phyloP scores from a whole-genome alignment of 2,329 filamentous ascomycete species.

The Pseudogymnoascus sp. region DNA sequence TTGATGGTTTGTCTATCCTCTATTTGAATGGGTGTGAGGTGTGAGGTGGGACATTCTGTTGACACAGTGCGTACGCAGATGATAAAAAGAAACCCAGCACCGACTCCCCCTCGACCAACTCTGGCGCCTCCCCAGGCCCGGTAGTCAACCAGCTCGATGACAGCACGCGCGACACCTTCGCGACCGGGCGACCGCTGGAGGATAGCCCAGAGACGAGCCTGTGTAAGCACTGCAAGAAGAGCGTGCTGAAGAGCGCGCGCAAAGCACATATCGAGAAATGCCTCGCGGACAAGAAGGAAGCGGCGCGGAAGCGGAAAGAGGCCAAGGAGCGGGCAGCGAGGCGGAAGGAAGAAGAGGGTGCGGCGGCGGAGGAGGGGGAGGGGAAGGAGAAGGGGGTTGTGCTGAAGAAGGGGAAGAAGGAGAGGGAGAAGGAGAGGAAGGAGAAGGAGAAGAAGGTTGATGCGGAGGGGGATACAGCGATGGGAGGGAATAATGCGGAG shows the following conservation, averaged over 20 bases:
- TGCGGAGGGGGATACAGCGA: slow-evolving; percentile 26
- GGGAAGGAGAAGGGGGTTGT: slow-evolving; percentile 32
- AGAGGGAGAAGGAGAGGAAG: slow-evolving; percentile 15
- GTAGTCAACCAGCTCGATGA: slow-evolving; percentile 66
- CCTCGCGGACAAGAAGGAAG: slow-evolving; percentile 50
- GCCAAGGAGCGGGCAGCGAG: slow-evolving; percentile 23
- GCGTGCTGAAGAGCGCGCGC: slow-evolving; percentile 66
- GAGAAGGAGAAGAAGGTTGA: slow-evolving; percentile 24
- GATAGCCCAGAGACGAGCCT: slow-evolving; percentile 71
- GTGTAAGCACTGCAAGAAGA: slow-evolving; percentile 94
- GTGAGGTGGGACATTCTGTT: background rate
- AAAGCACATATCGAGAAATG: slow-evolving; percentile 77
- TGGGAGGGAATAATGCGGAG: slow-evolving; percentile 26
- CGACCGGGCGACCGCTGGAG: slow-evolving; percentile 71
- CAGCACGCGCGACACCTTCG: slow-evolving; percentile 67
- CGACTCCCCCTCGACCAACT: slow-evolving; percentile 33
- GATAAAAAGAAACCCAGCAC: slow-evolving; percentile 45
- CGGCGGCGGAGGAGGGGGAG: slow-evolving; percentile 25
- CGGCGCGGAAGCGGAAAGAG: slow-evolving; percentile 29
- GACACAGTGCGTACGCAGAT: slow-evolving; percentile 28
- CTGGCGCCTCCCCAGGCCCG: slow-evolving; percentile 43
- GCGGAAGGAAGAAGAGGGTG: slow-evolving; percentile 33
- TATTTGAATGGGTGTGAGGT: background rate
- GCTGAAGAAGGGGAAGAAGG: slow-evolving; percentile 22
- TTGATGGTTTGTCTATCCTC: slow-evolving; percentile 45